Evolutionary conservation across 371 early-diverging fungal species (phyloP), one percentile per base, ranked within the genome.

Genomic region (Sporodiniella umbellata): DNA sequence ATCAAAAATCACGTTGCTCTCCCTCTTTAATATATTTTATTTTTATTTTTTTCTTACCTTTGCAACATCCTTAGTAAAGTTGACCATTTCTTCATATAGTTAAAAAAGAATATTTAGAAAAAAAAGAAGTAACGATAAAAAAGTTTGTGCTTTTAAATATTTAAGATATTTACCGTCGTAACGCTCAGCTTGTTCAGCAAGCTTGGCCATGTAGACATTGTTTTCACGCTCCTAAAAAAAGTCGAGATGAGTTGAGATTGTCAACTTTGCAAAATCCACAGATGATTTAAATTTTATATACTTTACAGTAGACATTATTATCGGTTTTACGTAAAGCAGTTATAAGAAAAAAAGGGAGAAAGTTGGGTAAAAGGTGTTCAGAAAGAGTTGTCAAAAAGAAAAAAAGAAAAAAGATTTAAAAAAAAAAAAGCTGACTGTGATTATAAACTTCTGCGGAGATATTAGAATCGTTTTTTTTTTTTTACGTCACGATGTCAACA

Each of bases 141-240:
- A n/a, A n/a, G n/a, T n/a, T n/a, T n/a, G n/a, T n/a, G n/a, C 21
- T 35, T 35, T 35, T 35, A 28, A 4, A 7, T 6, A n/a, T 43
- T n/a, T 39, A 11, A 14, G 12, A 42, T 21, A 42, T 52, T 62
- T 68, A 70, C 75, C 75, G 55, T 99, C 97, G 70, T 98, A 99
- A 64, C 99, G 90, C 79, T 99, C 99, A 53, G 99, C 97, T 78
- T 96, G 96, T 83, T 99, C 99, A 66, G 95, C 93, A 59, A 99
- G 89, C 85, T 96, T 97, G 80, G 99, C 99, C 91, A 93, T 90
- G 81, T 80, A 84, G 56, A 79, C 82, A 55, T 68, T 74, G 53
- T 70, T 66, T 58, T 74, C 74, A 46, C 74, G 74, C 54, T 74
- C 74, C 74, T 74, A 54, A 30, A 45, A 37, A 50, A 50, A 15